Base-by-base conservation (phyloP, 148 eudicot species). In the Salicornia ramosissima region DNA sequence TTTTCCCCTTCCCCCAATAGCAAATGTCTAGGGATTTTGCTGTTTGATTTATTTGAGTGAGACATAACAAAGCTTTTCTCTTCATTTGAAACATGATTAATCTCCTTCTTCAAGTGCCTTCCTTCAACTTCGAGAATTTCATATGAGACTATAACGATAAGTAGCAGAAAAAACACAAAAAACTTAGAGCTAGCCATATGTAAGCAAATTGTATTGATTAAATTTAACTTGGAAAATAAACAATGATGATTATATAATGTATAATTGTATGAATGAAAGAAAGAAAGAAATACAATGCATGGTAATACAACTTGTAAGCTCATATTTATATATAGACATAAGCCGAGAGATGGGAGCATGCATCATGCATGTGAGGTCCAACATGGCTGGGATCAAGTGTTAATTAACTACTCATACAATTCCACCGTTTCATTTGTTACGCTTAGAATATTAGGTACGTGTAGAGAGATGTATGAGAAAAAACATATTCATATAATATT, bases 91-190 rank as follows among this genome's bases (percentile, higher is more conserved):
- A 36, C 61, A 34, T 55, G 61, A 63, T 10, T 24, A 72, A 2
- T 24, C 3, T 9, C 19, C 25, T 1, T 52, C 39, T 4, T 51
- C 68, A 71, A 26, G 18, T 68, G 22, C 39, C 75, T 72, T 22
- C 75, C 68, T 25, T 72, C 75, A 9, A 64, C 69, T 14, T 36
- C 49, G 34, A 39, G 51, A 19, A 54, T 14, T 5, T 36, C 69
- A 45, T n/a, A 14, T 33, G 68, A 51, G n/a, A 72, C 19, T n/a
- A 72, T 22, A 22, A 61, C 2, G 33, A 72, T 28, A 42, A 72
- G 62, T 62, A 63, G 14, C 10, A 72, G 29, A 72, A 62, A 2
- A 33, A 51, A 5, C 25, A 64, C 30, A 43, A 40, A 26, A 18
- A 51, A 30, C n/a, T 57, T 30, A 39, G 22, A 21, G 22, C 36